Evolutionary conservation across 1,284 basidiomycete species (phyloP).

Genomic region (Austroboletus olivaceoglutinosus): DNA sequence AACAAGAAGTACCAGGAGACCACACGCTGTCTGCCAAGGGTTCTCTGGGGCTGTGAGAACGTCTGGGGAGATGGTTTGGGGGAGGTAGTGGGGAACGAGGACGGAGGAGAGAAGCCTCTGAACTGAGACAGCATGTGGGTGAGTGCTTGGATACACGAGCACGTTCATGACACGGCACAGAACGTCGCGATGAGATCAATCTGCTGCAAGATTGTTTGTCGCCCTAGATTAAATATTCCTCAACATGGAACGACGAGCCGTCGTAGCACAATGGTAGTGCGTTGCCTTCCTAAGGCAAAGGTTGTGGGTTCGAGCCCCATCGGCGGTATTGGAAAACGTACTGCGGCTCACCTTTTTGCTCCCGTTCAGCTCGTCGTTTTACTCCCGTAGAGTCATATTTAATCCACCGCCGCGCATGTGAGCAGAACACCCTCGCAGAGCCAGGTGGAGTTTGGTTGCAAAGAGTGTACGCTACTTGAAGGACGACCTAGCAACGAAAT

Average conservation of each 20-base stretch:
- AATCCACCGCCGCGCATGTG: too few relatives aligned
- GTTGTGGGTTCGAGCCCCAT: conserved; percentile 41
- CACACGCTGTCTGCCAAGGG: conserved; percentile 76
- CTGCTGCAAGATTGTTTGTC: too few relatives aligned
- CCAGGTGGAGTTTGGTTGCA: too few relatives aligned
- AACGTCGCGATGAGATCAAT: too few relatives aligned
- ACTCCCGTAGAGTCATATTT: too few relatives aligned
- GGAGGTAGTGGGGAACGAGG: conserved; percentile 73
- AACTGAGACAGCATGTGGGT: conserved; percentile 55
- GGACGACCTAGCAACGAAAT: too few relatives aligned
- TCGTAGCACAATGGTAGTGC: conserved; percentile 42
- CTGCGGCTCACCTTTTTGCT: conserved; percentile 24
- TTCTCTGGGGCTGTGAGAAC: conserved; percentile 51
- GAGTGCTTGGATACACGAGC: conserved; percentile 75
- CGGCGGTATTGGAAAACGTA: conserved; percentile 35
- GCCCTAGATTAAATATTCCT: not conserved
- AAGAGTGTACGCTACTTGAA: not conserved
- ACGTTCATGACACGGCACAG: conserved; percentile 58
- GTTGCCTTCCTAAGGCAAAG: conserved; percentile 42
- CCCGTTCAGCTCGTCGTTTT: not conserved
- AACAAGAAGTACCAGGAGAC: conserved; percentile 75
- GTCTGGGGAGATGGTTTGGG: conserved; percentile 63
- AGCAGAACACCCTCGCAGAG: too few relatives aligned
- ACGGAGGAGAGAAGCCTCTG: conserved; percentile 57
- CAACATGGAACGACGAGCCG: conserved; percentile 18